Conservation (phyloP, 352 stramenopile genomes). For the Pelagophyceae sp. region DNA sequence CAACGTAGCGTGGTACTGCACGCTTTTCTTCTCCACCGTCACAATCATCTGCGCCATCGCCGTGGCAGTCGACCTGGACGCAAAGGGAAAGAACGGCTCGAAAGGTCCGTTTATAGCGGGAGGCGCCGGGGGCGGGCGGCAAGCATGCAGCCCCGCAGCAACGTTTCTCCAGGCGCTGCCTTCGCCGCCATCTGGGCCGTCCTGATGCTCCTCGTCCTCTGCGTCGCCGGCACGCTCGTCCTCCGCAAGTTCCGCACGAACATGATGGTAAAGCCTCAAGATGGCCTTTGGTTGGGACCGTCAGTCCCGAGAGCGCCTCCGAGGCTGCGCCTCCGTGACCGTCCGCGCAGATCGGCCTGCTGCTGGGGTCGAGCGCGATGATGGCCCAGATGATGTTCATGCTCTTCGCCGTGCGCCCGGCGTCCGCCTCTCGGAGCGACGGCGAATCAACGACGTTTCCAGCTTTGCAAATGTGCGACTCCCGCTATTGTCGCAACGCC, state of each 20-base stretch:
- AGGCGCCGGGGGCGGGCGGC: no score
- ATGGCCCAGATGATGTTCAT: not conserved
- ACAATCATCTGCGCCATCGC: not conserved
- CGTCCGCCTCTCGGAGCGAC: not conserved
- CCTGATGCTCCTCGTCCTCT: not conserved
- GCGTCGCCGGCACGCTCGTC: not conserved
- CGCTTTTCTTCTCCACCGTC: not conserved
- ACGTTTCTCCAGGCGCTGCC: no score
- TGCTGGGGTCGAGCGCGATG: not conserved
- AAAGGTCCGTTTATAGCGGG: no score
- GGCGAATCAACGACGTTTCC: not conserved
- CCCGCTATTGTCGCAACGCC: no score
- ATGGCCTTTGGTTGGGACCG: no score
- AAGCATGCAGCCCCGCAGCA: no score
- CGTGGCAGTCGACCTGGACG: not conserved
- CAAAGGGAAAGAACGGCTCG: not conserved
- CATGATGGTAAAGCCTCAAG: no score
- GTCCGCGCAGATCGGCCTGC: no score
- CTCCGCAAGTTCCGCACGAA: not conserved
- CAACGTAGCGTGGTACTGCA: not conserved
- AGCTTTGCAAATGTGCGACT: no score
- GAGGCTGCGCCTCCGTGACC: no score
- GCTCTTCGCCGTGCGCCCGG: not conserved
- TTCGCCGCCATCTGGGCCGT: not conserved
- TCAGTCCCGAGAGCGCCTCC: no score